Evolutionary conservation across 495 filamentous ascomycete species (phyloP), one percentile per base, ranked within the genome.

Genomic region (Darksidea phi): DNA sequence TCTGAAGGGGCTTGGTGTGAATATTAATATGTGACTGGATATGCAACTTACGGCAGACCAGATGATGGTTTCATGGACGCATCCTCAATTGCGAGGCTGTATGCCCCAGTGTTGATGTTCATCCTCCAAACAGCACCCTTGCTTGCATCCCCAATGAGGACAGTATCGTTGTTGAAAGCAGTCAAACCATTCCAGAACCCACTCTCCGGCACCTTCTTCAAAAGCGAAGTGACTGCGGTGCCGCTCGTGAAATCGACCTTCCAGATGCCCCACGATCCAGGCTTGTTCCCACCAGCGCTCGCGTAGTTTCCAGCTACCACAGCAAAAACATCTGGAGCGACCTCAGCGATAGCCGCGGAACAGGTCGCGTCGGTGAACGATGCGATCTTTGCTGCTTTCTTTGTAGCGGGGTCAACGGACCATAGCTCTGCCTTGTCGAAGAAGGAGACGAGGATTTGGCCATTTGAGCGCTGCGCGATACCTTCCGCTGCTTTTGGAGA

Each of bases 171-270:
- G 58, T 71, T 70, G 47, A 77, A 71, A 34, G 67, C 67, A 23
- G 70, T 67, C 5, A 78, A 63, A 6, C 76, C 76, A 66, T 78
- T 78, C 24, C 74, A 67, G 48, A 74, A 75, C 51, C 55, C 65
- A 20, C 73, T 72, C 34, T 75, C 73, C n/a, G 69, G 67, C 57
- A 77, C 73, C 46, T 67, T 66, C 59, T 73, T 72, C 59, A 78
- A 64, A 2, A 76, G 63, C 10, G 63, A 48, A 1, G 66, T 59
- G 38, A 62, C 73, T n/a, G 76, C 67, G 15, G 74, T 54, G 0
- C 45, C 51, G 6, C 48, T 49, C 0, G 60, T 57, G 20, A 63
- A 57, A 17, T 63, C 60, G 8, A 57, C 42, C 26, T 63, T 63
- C 60, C 60, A 63, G 11, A 63, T 54, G 20, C 17, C 42, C 61